Base-by-base conservation (phyloP, 163 green algal species). In the Scenedesmus sp. region DNA sequence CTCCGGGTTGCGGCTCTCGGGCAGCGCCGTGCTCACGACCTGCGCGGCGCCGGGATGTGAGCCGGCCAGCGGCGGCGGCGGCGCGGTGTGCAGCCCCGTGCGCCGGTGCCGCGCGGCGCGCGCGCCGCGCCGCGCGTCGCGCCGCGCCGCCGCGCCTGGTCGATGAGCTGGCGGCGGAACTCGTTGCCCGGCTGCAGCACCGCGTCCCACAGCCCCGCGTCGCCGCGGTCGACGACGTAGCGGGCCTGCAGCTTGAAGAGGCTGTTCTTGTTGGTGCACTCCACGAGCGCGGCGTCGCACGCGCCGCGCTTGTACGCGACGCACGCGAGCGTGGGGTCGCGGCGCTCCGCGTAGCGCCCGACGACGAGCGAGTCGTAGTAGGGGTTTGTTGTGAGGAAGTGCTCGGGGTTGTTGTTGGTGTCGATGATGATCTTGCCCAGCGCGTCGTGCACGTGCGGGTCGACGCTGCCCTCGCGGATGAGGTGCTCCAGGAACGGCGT, bases 391-490 rank as follows among this genome's bases (percentile, higher is more conserved):
- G 92, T 98, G 17, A 99, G 88, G 93, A 99, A 99, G 89, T 99
- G 96, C 88, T 99, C 96, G 0, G 96, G 96, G 91, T 99, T 99
- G 90, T 98, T 99, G 90, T 99, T 99, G 80, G 90, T 93, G 82
- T 99, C 96, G 58, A 99, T 96, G 86, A 99, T 98, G 88, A 99
- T 98, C 90, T 99, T 99, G 78, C 95, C 94, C 75, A 99, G 88
- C 28, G 91, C 91, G 77, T 94, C 94, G 84, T 95, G 90, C 51
- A 86, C 84, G 10, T 88, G 75, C 10, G 72, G 66, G 78, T 88
- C 80, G 28, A 53, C 74, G 74, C 74, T 94, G 48, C 91, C 94
- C 86, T 97, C 94, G 28, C 84, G 91, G 66, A 98, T 97, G 44
- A 99, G 89, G 84, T 99, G 94, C 90, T 99, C 96, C 86, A 99